Evolutionary conservation across 2,329 filamentous ascomycete species (phyloP).

Genomic region (Bipolaris sorokiniana): DNA sequence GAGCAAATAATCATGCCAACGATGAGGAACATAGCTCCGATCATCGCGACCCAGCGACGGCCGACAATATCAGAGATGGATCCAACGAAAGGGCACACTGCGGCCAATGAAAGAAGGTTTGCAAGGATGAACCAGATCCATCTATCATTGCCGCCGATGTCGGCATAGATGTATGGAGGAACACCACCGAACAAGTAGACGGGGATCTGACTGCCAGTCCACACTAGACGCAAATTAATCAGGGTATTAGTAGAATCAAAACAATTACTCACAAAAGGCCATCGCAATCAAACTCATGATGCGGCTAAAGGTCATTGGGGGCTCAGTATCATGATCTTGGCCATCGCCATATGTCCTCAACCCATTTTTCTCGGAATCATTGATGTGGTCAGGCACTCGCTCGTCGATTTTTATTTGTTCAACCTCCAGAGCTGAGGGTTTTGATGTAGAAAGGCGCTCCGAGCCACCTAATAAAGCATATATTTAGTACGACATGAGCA

Average conservation of each 20-base stretch:
- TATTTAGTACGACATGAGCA: not conserved
- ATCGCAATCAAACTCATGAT: slow-evolving; percentile 61
- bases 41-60: slow-evolving; percentile 38
- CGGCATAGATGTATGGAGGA: slow-evolving; percentile 60
- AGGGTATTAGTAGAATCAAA: not conserved
- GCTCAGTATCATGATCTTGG: slow-evolving; percentile 22
- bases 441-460: not conserved
- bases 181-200: slow-evolving; percentile 47
- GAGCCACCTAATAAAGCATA: not conserved
- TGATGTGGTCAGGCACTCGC: not conserved
- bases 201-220: slow-evolving; percentile 67
- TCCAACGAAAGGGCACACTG: slow-evolving; percentile 68
- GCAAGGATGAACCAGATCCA: slow-evolving; percentile 63
- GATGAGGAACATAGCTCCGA: slow-evolving; percentile 43
- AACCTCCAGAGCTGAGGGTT: not conserved
- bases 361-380: slow-evolving; percentile 50
- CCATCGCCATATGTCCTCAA: slow-evolving; percentile 45
- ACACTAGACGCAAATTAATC: slow-evolving; percentile 43
- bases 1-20: slow-evolving; percentile 41
- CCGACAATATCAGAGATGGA: slow-evolving; percentile 42
- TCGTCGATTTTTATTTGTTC: not conserved
- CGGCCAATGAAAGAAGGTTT: slow-evolving; percentile 62
- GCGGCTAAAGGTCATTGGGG: slow-evolving; percentile 21
- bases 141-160: slow-evolving; percentile 64
- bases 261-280: slow-evolving; percentile 15